Base-by-base conservation (phyloP, 345 rosid genomes). In the Viola odorata region DNA sequence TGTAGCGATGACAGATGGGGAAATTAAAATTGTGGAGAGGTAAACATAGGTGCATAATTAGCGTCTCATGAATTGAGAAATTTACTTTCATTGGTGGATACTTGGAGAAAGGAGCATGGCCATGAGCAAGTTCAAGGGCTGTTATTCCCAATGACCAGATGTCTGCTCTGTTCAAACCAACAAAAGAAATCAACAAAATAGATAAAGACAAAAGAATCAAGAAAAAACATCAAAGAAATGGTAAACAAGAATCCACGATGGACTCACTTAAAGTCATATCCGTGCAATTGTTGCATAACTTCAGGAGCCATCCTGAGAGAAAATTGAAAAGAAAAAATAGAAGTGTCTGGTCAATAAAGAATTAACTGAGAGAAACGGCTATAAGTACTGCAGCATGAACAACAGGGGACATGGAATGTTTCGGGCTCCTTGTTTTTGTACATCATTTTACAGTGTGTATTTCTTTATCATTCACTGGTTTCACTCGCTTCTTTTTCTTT, bases 131-230 rank as follows among this genome's bases (percentile, higher is more conserved):
- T 78, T 94, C 97, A 59, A 94, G 95, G 52, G 99, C 96, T 38
- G 99, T 94, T 80, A 90, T 94, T 76, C 99, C 99, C 69, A 94
- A 81, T 55, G 99, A 94, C 97, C 99, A 94, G 49, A 90, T 86
- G 71, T 94, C 97, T 56, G 99, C 99, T 74, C 97, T 94, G 91
- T 78, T 68, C 57, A 64, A 69, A 67, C 68, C 60, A 66, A 57
- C 57, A 9, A 41, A 69, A 10, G 53, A 54, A 45, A 53, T 50
- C 36, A 3, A 47, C 37, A n/a, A n/a, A 61, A 37, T 7, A 36
- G 37, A 50, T 47, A 62, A 47, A 39, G 45, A 42, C 45, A 42
- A 6, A 57, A 49, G 12, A 44, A 53, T 37, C 8, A 5, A 41
- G 3, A 12, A 56, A 58, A 50, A 47, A 11, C 0, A 63, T 32